Evolutionary conservation across 2,329 filamentous ascomycete genomes (phyloP).

Genomic region (Nemania sp.): DNA sequence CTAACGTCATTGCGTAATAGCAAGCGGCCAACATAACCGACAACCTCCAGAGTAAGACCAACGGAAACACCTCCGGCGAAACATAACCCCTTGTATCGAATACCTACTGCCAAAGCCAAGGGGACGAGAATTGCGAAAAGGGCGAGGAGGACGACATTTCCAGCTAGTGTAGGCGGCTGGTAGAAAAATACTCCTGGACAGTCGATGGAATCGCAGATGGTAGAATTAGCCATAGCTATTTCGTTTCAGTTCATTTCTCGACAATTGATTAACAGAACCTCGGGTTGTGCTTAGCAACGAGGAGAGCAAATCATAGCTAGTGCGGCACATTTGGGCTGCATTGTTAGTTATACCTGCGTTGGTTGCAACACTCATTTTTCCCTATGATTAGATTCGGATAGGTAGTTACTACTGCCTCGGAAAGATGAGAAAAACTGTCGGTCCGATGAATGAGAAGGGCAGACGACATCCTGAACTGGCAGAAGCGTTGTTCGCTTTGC

Average conservation of each 20-base stretch:
- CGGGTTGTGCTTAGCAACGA: slow-evolving; percentile 9
- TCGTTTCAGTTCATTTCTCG: slow-evolving; percentile 36
- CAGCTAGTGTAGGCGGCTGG: slow-evolving; percentile 54
- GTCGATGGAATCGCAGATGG: slow-evolving; percentile 38
- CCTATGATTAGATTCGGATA: slow-evolving; percentile 28
- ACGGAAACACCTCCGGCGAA: slow-evolving; percentile 57
- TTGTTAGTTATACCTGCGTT: slow-evolving; percentile 31
- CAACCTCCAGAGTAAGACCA: slow-evolving; percentile 58
- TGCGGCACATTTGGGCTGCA: not conserved
- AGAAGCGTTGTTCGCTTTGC: slow-evolving; percentile 15
- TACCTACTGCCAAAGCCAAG: slow-evolving; percentile 53
- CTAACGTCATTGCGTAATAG: slow-evolving; percentile 54
- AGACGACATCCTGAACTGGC: slow-evolving; percentile 18
- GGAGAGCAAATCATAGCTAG: not conserved
- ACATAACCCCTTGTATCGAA: slow-evolving; percentile 55
- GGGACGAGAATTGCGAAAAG: slow-evolving; percentile 57
- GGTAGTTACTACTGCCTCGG: slow-evolving; percentile 24
- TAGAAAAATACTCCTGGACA: slow-evolving; percentile 51
- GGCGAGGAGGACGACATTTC: slow-evolving; percentile 57
- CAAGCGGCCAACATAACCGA: slow-evolving; percentile 62
- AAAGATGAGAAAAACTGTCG: slow-evolving; percentile 6
- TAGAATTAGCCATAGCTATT: slow-evolving; percentile 45
- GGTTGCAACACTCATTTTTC: slow-evolving; percentile 3
- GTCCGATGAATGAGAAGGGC: slow-evolving; percentile 22
- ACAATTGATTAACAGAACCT: slow-evolving; percentile 19